Conservation (phyloP, 306 rosid genomes). For the Cucumis melo region DNA sequence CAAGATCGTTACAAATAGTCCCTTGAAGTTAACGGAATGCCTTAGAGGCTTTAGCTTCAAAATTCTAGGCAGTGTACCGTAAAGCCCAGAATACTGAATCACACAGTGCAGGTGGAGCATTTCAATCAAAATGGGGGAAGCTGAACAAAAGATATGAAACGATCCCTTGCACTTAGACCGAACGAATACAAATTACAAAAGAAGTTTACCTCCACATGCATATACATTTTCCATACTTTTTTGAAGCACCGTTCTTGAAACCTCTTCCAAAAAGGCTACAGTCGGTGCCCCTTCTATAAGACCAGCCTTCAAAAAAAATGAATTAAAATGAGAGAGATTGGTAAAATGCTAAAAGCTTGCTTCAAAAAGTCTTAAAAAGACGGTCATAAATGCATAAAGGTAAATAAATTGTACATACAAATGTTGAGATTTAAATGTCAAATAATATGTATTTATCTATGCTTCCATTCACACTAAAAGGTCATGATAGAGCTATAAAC, state of each 20-base stretch:
- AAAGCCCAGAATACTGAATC: background rate
- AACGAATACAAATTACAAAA: background rate
- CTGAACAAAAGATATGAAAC: background rate
- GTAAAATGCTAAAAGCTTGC: background rate
- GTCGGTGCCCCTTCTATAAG: slow-evolving; percentile 50
- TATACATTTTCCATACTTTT: slow-evolving; percentile 67
- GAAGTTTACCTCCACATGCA: slow-evolving; percentile 67
- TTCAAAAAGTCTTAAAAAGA: background rate
- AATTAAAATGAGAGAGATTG: background rate
- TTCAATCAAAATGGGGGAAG: background rate
- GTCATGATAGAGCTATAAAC: slow-evolving; percentile 23
- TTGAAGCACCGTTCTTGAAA: slow-evolving; percentile 40
- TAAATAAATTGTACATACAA: slow-evolving; percentile 1
- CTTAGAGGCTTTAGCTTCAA: background rate
- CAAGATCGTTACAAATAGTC: background rate
- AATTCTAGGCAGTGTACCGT: background rate
- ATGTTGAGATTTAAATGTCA: background rate
- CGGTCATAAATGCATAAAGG: background rate
- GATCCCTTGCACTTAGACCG: background rate
- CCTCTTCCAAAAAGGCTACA: slow-evolving; percentile 45
- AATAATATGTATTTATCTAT: background rate
- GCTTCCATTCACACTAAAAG: background rate
- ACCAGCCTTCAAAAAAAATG: slow-evolving; percentile 49
- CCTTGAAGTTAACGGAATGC: background rate
- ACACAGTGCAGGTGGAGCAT: background rate